Percentiles rank a stretch among this genome's conserved stretches.
phyloP scores from a whole-genome alignment of 768 basidiomycete species.

The Pulveroboletus sp. region DNA sequence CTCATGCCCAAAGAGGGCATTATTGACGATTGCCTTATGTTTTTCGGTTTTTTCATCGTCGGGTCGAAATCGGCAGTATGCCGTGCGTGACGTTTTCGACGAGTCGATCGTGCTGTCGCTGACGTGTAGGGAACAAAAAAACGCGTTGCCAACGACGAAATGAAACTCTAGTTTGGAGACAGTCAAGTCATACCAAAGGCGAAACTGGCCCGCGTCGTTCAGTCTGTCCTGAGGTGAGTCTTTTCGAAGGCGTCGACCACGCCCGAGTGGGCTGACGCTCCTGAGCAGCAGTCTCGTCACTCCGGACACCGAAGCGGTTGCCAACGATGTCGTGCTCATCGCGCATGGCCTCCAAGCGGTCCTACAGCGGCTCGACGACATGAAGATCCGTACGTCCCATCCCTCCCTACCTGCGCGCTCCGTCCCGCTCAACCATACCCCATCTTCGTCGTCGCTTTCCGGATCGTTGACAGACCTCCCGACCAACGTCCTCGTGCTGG shows the following conservation, averaged over 20 bases:
- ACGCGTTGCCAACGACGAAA: constrained; percentile 6
- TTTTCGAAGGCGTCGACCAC: not conserved
- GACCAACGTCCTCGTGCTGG: constrained; percentile 65
- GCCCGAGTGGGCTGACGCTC: not conserved
- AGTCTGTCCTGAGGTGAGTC: constrained; percentile 64
- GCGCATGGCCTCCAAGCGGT: constrained; percentile 56
- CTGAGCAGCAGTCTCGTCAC: constrained; percentile 59
- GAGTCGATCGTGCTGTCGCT: not conserved
- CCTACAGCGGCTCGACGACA: constrained; percentile 64
- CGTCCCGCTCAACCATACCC: not conserved
- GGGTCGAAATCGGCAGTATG: constrained; percentile 44
- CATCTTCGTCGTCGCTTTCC: not conserved
- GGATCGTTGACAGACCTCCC: constrained; percentile 54
- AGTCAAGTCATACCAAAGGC: constrained; percentile 63
- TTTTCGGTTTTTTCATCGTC: not conserved
- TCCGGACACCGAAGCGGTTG: constrained; percentile 69
- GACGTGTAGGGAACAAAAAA: constrained; percentile 1
- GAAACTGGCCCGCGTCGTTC: constrained; percentile 68
- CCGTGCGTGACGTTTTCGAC: constrained; percentile 41
- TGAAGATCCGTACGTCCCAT: constrained; percentile 68
- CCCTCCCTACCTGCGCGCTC: no score
- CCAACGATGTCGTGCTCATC: constrained; percentile 71
- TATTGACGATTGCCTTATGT: constrained; percentile 8
- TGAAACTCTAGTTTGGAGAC: constrained; percentile 61
- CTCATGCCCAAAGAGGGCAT: constrained; percentile 15